Evolutionary conservation across 2,329 filamentous ascomycete species (phyloP).

Genomic region (Ploettnerulaceae sp.): DNA sequence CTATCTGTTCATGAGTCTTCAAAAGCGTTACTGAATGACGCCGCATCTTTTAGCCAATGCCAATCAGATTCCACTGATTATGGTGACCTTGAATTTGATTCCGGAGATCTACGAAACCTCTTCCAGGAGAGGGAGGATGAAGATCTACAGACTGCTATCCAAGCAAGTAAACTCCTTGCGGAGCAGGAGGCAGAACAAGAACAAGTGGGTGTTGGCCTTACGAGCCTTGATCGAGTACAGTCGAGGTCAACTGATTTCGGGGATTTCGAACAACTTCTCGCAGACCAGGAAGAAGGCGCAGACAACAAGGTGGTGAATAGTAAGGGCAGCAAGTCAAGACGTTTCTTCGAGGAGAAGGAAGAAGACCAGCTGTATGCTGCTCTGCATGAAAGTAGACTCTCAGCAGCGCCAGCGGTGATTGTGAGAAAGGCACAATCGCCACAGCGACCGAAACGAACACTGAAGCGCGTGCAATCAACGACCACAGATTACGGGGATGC

Average conservation of each 20-base stretch:
- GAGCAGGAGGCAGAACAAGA: background rate
- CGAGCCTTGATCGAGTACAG: background rate
- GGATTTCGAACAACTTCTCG: background rate
- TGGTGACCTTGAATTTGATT: background rate
- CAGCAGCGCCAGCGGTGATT: background rate
- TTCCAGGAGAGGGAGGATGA: slow-evolving; percentile 32
- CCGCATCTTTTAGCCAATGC: background rate
- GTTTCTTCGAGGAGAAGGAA: slow-evolving; percentile 31
- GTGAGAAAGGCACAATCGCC: background rate
- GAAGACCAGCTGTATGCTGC: slow-evolving; percentile 20
- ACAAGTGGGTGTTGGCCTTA: background rate
- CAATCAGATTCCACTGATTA: slow-evolving; percentile 1
- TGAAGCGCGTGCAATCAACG: slow-evolving; percentile 15
- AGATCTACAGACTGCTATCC: slow-evolving; percentile 8
- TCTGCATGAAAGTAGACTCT: slow-evolving; percentile 5
- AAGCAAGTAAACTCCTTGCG: slow-evolving; percentile 11
- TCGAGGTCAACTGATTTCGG: background rate
- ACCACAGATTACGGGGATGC: slow-evolving; percentile 32
- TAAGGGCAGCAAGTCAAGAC: too few relatives aligned
- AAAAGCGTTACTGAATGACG: too few relatives aligned
- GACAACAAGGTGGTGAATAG: too few relatives aligned
- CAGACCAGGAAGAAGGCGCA: background rate
- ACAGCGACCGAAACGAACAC: slow-evolving; percentile 6
- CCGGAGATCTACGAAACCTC: slow-evolving; percentile 13
- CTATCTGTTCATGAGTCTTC: too few relatives aligned